Conservation (phyloP, 2,329 filamentous ascomycete genomes). For the Lecanoromycetidae sp. region DNA sequence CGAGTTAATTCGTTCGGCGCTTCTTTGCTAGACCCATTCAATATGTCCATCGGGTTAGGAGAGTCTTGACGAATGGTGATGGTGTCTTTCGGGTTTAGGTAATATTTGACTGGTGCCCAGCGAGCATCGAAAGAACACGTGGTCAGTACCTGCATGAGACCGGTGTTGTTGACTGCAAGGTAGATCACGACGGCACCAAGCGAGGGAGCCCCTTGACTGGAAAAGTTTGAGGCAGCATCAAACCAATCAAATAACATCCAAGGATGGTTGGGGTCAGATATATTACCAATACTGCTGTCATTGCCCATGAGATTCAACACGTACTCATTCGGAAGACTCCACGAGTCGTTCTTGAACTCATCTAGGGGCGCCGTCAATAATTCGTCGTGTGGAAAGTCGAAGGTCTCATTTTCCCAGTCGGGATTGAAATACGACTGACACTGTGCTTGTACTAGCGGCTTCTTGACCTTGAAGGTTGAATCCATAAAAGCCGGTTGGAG, state of each 20-base stretch:
- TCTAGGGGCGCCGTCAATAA: conserved; percentile 10
- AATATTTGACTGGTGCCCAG: conserved; percentile 8
- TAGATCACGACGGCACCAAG: conserved; percentile 7
- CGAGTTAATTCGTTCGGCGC: conserved; percentile 1
- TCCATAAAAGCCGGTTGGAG: conserved; percentile 8
- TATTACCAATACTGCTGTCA: conserved; percentile 2
- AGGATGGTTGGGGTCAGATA: neutral
- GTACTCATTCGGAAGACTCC: conserved; percentile 10
- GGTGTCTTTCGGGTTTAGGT: conserved; percentile 6
- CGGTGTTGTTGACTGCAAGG: neutral
- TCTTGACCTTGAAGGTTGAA: conserved; percentile 2
- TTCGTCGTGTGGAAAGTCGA: conserved; percentile 10
- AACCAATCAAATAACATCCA: conserved; percentile 8
- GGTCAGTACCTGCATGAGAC: neutral
- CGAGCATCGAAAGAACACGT: conserved; percentile 13
- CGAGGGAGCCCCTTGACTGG: conserved; percentile 5
- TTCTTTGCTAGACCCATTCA: conserved; percentile 8
- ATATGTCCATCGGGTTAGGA: conserved; percentile 11
- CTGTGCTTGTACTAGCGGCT: conserved; percentile 9
- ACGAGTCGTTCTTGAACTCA: neutral
- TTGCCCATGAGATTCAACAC: conserved; percentile 3
- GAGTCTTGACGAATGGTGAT: conserved; percentile 9
- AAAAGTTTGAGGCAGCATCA: conserved; percentile 8
- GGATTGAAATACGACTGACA: conserved; percentile 6
- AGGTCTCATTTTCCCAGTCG: conserved; percentile 1